These are phyloP conservation scores for Fusarium stilboides DNA, from an alignment of 2,329 filamentous ascomycete species.

Conservation along the genomic window DNA sequence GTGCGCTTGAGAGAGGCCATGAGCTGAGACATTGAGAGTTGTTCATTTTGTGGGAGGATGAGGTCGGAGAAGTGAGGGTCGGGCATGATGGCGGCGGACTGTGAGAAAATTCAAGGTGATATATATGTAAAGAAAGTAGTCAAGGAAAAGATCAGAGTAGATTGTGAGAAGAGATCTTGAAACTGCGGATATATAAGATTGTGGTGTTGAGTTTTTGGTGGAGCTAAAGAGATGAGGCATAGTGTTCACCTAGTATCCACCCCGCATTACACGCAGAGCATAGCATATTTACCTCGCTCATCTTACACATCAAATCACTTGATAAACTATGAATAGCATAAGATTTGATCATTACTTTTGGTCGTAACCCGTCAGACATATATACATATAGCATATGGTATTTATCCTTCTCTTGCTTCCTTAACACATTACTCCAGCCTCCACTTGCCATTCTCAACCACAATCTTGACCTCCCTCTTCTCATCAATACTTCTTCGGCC, in stretches of 20 bases:
- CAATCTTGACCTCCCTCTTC: conserved; percentile 82
- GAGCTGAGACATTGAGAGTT: conserved; percentile 79
- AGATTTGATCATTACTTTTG: conserved; percentile 38
- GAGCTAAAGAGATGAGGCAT: conserved; percentile 28
- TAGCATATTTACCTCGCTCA: conserved; percentile 2
- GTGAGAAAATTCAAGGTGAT: too few relatives aligned
- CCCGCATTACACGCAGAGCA: conserved; percentile 22
- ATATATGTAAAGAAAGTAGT: too few relatives aligned
- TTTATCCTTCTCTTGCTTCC: conserved; percentile 14
- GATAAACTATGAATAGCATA: background rate
- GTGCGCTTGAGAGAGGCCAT: conserved; percentile 82
- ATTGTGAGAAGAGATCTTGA: background rate
- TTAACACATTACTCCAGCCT: conserved; percentile 65
- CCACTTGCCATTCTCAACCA: conserved; percentile 76
- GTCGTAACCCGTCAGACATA: conserved; percentile 30
- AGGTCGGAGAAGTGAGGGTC: conserved; percentile 58
- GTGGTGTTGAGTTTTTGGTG: conserved; percentile 42
- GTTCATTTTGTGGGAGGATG: conserved; percentile 68
- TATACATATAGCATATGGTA: conserved; percentile 21
- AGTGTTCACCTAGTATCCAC: conserved; percentile 32
- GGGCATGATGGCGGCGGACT: conserved; percentile 32
- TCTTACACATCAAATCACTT: background rate
- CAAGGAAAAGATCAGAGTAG: background rate
- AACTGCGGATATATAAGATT: background rate
- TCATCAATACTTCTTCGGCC: conserved; percentile 89